Percentiles rank a stretch among this genome's conserved stretches.
These are phyloP conservation scores for Solanum clarkiae DNA, from an alignment of 257 asterid species.

Conservation along the genomic window DNA sequence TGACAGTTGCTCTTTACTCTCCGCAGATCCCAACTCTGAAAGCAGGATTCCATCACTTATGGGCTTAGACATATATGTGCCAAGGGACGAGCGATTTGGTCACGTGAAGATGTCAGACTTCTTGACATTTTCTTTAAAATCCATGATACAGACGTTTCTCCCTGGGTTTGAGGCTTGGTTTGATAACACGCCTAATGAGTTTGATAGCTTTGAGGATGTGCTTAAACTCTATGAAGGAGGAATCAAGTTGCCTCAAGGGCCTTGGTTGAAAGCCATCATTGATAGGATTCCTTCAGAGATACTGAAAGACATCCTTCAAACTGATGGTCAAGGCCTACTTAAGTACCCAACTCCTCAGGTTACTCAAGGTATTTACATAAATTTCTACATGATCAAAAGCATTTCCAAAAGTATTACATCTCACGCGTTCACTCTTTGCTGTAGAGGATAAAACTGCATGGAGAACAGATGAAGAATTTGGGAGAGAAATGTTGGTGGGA, in stretches of 20 bases:
- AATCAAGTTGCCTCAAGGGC: slow-evolving; percentile 15
- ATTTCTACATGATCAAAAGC: neutral
- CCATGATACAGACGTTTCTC: slow-evolving; percentile 15
- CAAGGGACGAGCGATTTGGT: neutral
- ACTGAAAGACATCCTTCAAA: slow-evolving; percentile 44
- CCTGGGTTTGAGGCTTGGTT: slow-evolving; percentile 44
- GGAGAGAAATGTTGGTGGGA: slow-evolving; percentile 9
- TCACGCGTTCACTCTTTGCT: neutral
- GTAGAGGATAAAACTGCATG: slow-evolving; percentile 60
- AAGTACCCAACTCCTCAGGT: slow-evolving; percentile 56
- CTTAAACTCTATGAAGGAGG: neutral
- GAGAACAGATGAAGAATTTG: slow-evolving; percentile 80
- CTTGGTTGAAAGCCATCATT: slow-evolving; percentile 24
- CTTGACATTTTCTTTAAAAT: neutral
- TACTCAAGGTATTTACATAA: slow-evolving; percentile 32
- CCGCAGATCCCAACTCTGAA: slow-evolving; percentile 8
- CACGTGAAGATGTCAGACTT: neutral
- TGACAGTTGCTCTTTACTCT: neutral
- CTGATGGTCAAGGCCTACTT: slow-evolving; percentile 41
- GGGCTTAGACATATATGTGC: neutral
- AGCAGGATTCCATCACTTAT: neutral
- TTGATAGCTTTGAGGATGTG: neutral
- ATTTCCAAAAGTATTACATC: neutral
- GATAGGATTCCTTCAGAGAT: slow-evolving; percentile 40
- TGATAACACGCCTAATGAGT: neutral